These are phyloP conservation scores for Aureobasidium sp. DNA, from an alignment of 2,329 filamentous ascomycete species.

Conservation along the genomic window DNA sequence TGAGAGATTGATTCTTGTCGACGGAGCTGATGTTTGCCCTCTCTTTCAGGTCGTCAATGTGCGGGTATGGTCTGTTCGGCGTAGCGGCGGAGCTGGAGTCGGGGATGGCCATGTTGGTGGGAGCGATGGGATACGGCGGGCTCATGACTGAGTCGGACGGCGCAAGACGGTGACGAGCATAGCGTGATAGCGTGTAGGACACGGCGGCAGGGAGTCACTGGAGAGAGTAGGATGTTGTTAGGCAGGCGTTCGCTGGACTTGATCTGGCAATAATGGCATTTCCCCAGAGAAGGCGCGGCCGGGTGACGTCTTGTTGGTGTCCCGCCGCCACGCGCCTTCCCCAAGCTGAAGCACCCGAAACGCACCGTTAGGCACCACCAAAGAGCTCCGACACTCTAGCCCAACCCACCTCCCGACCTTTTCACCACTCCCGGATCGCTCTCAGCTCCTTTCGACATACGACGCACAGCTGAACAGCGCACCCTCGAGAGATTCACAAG, in stretches of 20 bases:
- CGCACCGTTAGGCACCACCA: slow-evolving; percentile 2
- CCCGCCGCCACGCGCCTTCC: slow-evolving; percentile 7
- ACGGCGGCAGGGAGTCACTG: neutral
- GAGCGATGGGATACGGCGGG: slow-evolving; percentile 7
- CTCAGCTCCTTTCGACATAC: neutral
- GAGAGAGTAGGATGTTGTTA: neutral
- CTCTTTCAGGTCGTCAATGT: slow-evolving; percentile 39
- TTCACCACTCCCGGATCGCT: neutral
- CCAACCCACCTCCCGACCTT: neutral
- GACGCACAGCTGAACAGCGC: neutral
- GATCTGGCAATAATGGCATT: neutral
- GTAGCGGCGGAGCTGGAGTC: neutral
- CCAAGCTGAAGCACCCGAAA: neutral
- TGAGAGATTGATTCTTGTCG: slow-evolving; percentile 23
- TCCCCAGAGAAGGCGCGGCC: slow-evolving; percentile 6
- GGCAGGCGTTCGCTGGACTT: neutral
- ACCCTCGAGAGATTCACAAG: slow-evolving; percentile 33
- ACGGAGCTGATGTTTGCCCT: slow-evolving; percentile 32
- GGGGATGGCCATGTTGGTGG: slow-evolving; percentile 4
- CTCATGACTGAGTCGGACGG: slow-evolving; percentile 13
- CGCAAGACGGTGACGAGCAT: neutral
- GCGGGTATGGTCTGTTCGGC: slow-evolving; percentile 22
- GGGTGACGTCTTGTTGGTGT: neutral
- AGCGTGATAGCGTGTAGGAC: neutral
- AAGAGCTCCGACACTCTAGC: neutral